These are phyloP conservation scores for Vitis hybrid DNA, from an alignment of 177 flowering plant species.

Conservation along the genomic window DNA sequence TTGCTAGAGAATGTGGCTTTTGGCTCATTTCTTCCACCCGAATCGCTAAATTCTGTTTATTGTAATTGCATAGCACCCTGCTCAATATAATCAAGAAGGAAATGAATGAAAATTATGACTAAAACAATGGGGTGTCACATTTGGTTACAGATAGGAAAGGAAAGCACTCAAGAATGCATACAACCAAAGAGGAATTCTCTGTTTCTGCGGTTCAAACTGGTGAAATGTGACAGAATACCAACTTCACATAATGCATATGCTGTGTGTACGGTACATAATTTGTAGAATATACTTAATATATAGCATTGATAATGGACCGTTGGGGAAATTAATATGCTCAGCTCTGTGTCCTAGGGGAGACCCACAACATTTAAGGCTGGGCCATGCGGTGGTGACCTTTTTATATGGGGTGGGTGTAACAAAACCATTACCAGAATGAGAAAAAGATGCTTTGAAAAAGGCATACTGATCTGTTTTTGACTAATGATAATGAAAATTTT, in stretches of 20 bases:
- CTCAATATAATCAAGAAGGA: not conserved
- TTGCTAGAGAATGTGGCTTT: constrained; percentile 64
- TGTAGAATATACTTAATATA: too few species aligned
- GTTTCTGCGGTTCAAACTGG: too few species aligned
- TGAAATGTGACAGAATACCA: too few species aligned
- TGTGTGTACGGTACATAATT: too few species aligned
- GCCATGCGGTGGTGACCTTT: not conserved
- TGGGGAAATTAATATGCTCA: constrained; percentile 8
- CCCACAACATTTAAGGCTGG: constrained; percentile 5
- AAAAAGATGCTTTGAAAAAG: not conserved
- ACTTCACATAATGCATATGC: too few species aligned
- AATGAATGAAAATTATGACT: not conserved
- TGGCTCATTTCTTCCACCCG: constrained; percentile 83
- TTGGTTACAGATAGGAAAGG: too few species aligned
- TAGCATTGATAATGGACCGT: constrained; percentile 16
- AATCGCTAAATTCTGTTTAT: constrained; percentile 58
- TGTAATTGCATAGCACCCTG: constrained; percentile 84
- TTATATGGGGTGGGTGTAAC: constrained; percentile 9
- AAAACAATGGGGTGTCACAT: not conserved
- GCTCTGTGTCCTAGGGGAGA: not conserved
- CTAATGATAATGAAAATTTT: too few species aligned
- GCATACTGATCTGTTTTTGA: not conserved
- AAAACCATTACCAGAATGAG: constrained; percentile 5
- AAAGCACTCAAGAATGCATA: too few species aligned
- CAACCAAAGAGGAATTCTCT: too few species aligned